These are phyloP conservation scores for Ligustrum vulgare DNA, from an alignment of 257 asterid species.

Conservation along the genomic window DNA sequence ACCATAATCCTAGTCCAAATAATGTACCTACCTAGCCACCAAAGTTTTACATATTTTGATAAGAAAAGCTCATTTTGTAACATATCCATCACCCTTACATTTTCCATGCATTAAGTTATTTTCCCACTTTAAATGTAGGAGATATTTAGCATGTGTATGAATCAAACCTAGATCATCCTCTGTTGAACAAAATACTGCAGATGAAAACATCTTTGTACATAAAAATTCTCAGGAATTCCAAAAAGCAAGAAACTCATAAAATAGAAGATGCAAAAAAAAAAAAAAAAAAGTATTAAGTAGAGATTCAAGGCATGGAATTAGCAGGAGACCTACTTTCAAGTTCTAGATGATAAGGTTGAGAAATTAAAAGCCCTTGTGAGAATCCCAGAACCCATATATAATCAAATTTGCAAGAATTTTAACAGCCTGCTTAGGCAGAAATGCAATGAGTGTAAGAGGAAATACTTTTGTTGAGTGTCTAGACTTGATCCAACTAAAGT, in stretches of 20 bases:
- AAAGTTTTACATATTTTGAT: no score
- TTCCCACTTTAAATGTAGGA: no score
- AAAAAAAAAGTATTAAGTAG: neutral
- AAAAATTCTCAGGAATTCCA: neutral
- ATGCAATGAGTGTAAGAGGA: neutral
- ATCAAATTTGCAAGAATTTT: conserved; percentile 59
- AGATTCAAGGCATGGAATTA: neutral
- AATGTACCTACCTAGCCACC: no score
- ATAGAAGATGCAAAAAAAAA: no score
- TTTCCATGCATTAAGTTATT: no score
- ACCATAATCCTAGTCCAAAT: no score
- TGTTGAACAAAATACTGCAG: neutral
- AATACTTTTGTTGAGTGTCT: no score
- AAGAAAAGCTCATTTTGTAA: no score
- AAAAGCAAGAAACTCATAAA: neutral
- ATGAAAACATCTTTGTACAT: neutral
- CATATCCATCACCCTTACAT: no score
- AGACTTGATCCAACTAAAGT: no score
- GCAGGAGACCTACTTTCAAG: conserved; percentile 51
- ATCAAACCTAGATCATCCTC: no score
- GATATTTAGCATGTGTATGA: no score
- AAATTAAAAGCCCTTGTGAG: conserved; percentile 60
- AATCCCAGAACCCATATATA: conserved; percentile 60
- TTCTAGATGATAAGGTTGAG: conserved; percentile 75
- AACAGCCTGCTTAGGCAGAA: conserved; percentile 44